Conservation (phyloP, 176 grass and related monocot species). For the Oryza australiensis region DNA sequence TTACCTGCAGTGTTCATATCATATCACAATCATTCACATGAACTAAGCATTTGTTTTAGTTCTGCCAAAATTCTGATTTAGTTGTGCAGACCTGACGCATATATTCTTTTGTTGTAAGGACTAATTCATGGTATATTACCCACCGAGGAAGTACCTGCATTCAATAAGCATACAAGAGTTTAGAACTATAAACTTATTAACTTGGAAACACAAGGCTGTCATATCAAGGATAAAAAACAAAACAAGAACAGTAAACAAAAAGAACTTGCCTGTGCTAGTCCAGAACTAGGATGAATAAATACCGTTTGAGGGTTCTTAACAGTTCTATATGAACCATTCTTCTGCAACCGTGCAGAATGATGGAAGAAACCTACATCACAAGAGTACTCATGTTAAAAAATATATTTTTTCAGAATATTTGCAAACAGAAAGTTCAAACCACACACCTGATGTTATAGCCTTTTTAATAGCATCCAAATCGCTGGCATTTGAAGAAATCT, state of each 20-base stretch:
- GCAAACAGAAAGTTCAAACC: background rate
- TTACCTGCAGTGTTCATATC: constrained; percentile 54
- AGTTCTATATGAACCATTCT: constrained; percentile 85
- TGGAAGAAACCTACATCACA: constrained; percentile 84
- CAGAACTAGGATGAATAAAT: constrained; percentile 87
- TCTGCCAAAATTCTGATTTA: background rate
- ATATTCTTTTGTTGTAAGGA: constrained; percentile 89
- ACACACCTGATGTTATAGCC: constrained; percentile 84
- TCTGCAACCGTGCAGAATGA: constrained; percentile 84
- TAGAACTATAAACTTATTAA: constrained; percentile 27
- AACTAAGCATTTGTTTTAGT: background rate
- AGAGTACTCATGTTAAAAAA: background rate
- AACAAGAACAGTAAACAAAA: background rate
- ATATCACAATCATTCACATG: constrained; percentile 16
- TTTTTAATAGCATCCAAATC: constrained; percentile 85
- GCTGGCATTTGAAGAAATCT: constrained; percentile 63
- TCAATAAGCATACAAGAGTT: constrained; percentile 19
- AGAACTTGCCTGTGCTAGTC: constrained; percentile 72
- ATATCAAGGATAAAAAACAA: constrained; percentile 6
- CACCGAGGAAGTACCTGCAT: constrained; percentile 75
- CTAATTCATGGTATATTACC: constrained; percentile 86
- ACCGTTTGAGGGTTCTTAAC: constrained; percentile 90
- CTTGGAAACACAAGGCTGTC: constrained; percentile 2
- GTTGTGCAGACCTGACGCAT: constrained; percentile 76
- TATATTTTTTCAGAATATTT: background rate